These are phyloP conservation scores for Pseudogymnoascus sp. DNA, from an alignment of 2,329 filamentous ascomycete species.

Conservation along the genomic window DNA sequence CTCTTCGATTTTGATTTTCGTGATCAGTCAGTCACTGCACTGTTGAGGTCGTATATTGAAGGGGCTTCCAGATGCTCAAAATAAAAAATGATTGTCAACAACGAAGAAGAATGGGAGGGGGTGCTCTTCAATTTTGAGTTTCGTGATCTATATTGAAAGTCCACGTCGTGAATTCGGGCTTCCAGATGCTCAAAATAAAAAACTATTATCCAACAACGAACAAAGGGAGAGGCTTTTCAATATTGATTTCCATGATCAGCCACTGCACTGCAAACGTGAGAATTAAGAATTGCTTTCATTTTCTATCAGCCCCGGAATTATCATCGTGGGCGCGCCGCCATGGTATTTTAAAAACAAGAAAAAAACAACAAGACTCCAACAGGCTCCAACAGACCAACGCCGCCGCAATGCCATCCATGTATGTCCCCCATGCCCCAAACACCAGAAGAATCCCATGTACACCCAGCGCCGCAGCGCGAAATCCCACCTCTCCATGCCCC, in stretches of 20 bases:
- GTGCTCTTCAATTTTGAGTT: background rate
- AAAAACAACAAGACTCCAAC: background rate
- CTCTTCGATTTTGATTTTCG: background rate
- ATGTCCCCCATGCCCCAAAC: background rate
- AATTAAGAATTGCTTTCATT: background rate
- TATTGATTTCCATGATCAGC: background rate
- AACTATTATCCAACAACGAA: background rate
- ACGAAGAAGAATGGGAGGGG: background rate
- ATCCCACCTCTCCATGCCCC: background rate
- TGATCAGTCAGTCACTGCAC: background rate
- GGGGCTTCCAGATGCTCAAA: background rate
- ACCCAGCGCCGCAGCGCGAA: background rate
- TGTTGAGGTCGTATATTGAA: no score
- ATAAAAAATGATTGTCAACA: background rate
- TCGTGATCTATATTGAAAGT: background rate
- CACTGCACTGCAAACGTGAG: background rate
- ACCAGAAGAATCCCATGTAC: background rate
- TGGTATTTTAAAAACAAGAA: conserved; percentile 3
- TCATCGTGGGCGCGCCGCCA: background rate
- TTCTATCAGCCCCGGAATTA: background rate
- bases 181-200: background rate
- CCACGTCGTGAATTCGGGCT: background rate
- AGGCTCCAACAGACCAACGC: background rate
- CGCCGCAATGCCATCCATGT: background rate
- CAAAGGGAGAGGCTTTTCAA: background rate